Conservation (phyloP, 208 protist genomes). For the Porcisia deanei region DNA sequence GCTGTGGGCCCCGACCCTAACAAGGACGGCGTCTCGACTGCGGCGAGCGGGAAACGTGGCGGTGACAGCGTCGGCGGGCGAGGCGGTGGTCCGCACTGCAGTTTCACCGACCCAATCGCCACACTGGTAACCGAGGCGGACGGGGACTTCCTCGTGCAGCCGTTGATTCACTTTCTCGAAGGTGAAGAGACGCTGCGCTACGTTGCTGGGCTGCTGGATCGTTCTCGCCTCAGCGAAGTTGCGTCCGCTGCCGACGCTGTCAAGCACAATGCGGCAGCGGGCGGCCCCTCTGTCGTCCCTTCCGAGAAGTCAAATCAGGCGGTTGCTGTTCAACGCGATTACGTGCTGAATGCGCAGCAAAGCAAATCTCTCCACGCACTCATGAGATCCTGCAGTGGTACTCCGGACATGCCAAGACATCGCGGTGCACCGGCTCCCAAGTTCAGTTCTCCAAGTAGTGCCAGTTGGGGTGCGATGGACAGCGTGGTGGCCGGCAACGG, state of each 20-base stretch:
- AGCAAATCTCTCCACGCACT: constrained; percentile 1
- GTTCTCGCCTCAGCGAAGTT: constrained; percentile 13
- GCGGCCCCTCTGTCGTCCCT: background rate
- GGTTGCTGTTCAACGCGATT: constrained; percentile 4
- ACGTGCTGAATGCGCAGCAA: constrained; percentile 2
- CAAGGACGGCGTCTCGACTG: background rate
- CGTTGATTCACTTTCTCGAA: constrained; percentile 28
- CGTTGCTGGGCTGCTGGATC: constrained; percentile 9
- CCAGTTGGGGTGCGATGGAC: background rate
- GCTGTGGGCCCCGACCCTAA: background rate
- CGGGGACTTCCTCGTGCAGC: constrained; percentile 24
- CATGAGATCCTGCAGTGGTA: background rate
- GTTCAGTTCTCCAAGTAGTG: background rate
- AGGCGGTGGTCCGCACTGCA: background rate
- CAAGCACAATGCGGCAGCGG: background rate
- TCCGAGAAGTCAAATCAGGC: background rate
- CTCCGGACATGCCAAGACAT: background rate
- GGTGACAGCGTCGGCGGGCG: background rate
- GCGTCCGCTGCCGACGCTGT: constrained; percentile 7
- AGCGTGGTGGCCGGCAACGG: background rate
- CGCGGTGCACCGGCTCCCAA: background rate
- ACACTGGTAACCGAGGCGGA: constrained; percentile 31
- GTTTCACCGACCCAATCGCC: background rate
- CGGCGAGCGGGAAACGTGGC: background rate
- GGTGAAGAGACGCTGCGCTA: constrained; percentile 22